Base-by-base conservation (phyloP, 2,329 filamentous ascomycete species). In the Xenoacremonium recifei region DNA sequence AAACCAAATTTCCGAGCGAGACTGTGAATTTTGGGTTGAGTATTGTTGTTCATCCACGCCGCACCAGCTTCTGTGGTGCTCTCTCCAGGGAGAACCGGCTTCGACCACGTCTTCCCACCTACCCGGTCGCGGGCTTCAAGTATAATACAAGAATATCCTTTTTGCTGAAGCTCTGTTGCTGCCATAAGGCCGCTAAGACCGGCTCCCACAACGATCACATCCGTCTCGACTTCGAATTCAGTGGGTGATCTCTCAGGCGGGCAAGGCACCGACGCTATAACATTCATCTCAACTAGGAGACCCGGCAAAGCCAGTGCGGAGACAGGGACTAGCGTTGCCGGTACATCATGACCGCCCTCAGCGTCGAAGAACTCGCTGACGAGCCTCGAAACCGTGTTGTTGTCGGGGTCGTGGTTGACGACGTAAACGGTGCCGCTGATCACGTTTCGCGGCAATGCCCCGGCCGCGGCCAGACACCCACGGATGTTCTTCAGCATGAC, bases 81-180 rank as follows among this genome's bases (percentile, higher is more conserved):
- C 7, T 40, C 37, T 11, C 45, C 27, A 23, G 33, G 25, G 6
- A 42, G 35, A 21, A 49, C 21, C 11, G 51, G 51, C 23, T 27
- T 7, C 7, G 7, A 9, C 38, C 50, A 21, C 18, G 71, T 75
- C 56, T 78, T 78, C 9, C 76, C 75, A 1, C 75, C 75, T 1
- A 77, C 70, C 0, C 70, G 63, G 30, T 73, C 63, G 2, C 66
- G 60, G 1, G 72, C 72, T 49, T 78, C 76, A 0, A 78, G 59
- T 3, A 78, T 63, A 1, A 71, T 33, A 19, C 61, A 62, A 0
- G 62, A 63, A n/a, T n/a, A n/a, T n/a, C 67, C 67, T 1, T 61
- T 59, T 1, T 49, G 35, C 3, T 62, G 50, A 3, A 71, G 37
- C 0, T 58, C 48, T 10, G 55, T 40, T 1, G 68, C 68, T 1